Evolutionary conservation across 2,329 filamentous ascomycete genomes (phyloP).

Genomic region (Xylariaceae sp.): DNA sequence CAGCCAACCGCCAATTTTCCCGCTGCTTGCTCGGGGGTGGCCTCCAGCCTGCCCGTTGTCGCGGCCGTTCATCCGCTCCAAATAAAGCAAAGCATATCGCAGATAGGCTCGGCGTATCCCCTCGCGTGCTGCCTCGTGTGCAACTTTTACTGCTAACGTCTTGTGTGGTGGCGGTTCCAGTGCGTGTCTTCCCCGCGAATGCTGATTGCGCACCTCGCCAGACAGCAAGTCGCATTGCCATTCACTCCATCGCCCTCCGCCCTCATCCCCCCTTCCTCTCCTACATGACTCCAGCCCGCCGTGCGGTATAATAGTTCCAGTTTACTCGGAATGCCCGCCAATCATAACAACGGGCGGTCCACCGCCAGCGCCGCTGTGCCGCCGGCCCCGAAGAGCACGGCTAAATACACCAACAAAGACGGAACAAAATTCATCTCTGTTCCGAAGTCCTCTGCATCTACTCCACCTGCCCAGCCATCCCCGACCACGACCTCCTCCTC

Average conservation of each 20-base stretch:
- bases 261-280: slow-evolving; percentile 13
- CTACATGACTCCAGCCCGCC: slow-evolving; percentile 24
- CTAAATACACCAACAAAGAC: slow-evolving; percentile 64
- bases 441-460: slow-evolving; percentile 48
- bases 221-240: slow-evolving; percentile 19
- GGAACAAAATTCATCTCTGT: slow-evolving; percentile 65
- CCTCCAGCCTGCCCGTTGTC: slow-evolving; percentile 9
- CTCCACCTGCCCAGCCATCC: slow-evolving; percentile 51
- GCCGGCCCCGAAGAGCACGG: slow-evolving; percentile 47
- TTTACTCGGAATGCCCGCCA: slow-evolving; percentile 42
- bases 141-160: neutral
- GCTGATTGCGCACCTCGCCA: slow-evolving; percentile 15
- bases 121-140: neutral
- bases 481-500: slow-evolving; percentile 41
- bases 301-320: slow-evolving; percentile 23
- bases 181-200: slow-evolving; percentile 18
- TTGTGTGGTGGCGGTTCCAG: slow-evolving; percentile 15
- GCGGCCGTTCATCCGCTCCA: slow-evolving; percentile 9
- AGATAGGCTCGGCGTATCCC: neutral
- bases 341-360: slow-evolving; percentile 50
- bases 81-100: slow-evolving; percentile 3
- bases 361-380: slow-evolving; percentile 46
- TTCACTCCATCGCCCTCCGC: slow-evolving; percentile 14
- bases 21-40: slow-evolving; percentile 13
- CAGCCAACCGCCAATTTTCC: slow-evolving; percentile 10